Base-by-base conservation (phyloP, 345 rosid genomes). In the Chamaenerion angustifolium region DNA sequence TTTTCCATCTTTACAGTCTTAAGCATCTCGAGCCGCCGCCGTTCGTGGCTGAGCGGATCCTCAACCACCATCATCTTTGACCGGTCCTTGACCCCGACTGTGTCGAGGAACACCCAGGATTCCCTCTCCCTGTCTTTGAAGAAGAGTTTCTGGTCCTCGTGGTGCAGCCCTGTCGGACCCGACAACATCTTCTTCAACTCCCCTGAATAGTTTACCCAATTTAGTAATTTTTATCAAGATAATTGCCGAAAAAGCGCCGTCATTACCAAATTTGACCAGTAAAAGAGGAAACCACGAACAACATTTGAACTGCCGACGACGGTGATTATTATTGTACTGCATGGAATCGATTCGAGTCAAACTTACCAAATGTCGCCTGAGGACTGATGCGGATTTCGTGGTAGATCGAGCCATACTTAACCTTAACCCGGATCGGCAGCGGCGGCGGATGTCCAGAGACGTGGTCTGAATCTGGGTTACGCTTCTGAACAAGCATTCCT, bases 401-500 rank as follows among this genome's bases (percentile, higher is more conserved):
- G 67, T 74, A 80, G 16, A 76, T 73, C n/a, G 95, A 67, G 72
- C 95, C 81, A 56, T 80, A 76, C 68, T 92, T 92, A 65, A 92
- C 85, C 72, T 83, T 72, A 50, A 87, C 88, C 68, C 96, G 74
- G 58, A 92, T 79, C 64, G 83, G 75, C 66, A 93, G 95, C 14
- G 93, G 87, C 17, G 64, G 64, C 9, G 93, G 37, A 5, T 23
- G 85, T 48, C 68, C 58, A 42, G 87, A 60, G 60, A 27, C 35
- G 54, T 74, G 78, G 64, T 80, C 89, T 50, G 81, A 76, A 52
- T 81, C 88, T 57, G 78, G 82, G 64, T 57, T 73, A 6, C 99
- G 76, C 67, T 85, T 93, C 77, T 93, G 99, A 10, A 93, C 96
- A 58, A 93, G 58, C 99, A 93, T 88, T 40, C 99, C 99, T 6